phyloP scores from a whole-genome alignment of 176 grass and related monocot species.

The Typha latifolia region DNA sequence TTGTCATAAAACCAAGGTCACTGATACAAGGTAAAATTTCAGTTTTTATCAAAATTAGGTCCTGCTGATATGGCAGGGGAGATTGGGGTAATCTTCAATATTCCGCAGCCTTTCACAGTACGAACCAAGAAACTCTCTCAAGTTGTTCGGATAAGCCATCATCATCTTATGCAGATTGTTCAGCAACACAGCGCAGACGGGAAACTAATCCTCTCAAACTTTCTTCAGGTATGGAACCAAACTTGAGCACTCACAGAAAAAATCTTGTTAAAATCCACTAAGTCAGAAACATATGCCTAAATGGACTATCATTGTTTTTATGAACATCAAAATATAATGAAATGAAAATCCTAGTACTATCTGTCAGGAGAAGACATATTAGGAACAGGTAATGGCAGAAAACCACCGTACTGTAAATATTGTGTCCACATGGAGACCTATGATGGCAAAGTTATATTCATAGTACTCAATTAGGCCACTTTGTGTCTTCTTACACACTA shows the following conservation, averaged over 20 bases:
- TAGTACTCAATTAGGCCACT: too few species aligned
- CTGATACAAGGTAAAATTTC: background rate
- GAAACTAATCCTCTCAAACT: conserved; percentile 9
- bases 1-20: background rate
- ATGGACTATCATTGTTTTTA: background rate
- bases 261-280: background rate
- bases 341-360: too few species aligned
- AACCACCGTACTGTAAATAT: too few species aligned
- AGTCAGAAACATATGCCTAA: background rate
- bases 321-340: too few species aligned
- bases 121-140: conserved; percentile 33
- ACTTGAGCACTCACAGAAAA: background rate
- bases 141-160: conserved; percentile 28
- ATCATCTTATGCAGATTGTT: conserved; percentile 26
- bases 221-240: background rate
- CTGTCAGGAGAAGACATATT: too few species aligned
- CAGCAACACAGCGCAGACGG: conserved; percentile 23
- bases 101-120: conserved; percentile 47
- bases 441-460: too few species aligned
- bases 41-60: conserved; percentile 23
- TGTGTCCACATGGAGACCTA: too few species aligned
- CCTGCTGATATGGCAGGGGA: conserved; percentile 46
- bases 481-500: too few species aligned
- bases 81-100: conserved; percentile 39
- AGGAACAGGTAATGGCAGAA: too few species aligned